Conservation (phyloP, 179 eudicot species). For the Beta corolliflora region DNA sequence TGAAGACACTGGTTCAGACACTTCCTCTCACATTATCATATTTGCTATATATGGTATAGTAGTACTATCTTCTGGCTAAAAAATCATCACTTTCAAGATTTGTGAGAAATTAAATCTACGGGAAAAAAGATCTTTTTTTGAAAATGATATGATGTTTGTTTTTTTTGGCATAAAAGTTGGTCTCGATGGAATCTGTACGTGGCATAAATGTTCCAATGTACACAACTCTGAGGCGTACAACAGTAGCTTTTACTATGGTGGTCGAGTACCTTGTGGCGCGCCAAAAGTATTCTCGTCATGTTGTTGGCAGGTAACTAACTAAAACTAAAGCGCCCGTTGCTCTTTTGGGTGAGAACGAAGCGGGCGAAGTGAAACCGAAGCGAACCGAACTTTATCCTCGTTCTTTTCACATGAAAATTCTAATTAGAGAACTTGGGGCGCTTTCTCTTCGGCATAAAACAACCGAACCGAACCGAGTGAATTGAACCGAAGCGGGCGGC, state of each 20-base stretch:
- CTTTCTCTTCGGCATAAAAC: no score
- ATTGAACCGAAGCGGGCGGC: no score
- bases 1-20: conserved; percentile 58
- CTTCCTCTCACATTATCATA: conserved; percentile 75
- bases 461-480: no score
- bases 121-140: not conserved
- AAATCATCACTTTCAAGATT: not conserved
- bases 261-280: conserved; percentile 66
- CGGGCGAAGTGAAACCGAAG: no score
- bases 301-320: conserved; percentile 70
- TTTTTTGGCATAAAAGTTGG: conserved; percentile 55
- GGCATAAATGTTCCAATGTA: conserved; percentile 97
- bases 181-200: conserved; percentile 85
- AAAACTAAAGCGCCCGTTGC: no score
- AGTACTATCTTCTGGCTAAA: not conserved
- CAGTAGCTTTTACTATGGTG: conserved; percentile 85
- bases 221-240: conserved; percentile 92
- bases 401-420: no score
- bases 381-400: no score
- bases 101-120: no score
- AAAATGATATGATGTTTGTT: conserved; percentile 10
- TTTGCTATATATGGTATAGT: conserved; percentile 80
- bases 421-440: no score
- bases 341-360: no score
- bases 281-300: conserved; percentile 55